Conservation (phyloP, 2,329 filamentous ascomycete species). For the Diaporthe ampelina region DNA sequence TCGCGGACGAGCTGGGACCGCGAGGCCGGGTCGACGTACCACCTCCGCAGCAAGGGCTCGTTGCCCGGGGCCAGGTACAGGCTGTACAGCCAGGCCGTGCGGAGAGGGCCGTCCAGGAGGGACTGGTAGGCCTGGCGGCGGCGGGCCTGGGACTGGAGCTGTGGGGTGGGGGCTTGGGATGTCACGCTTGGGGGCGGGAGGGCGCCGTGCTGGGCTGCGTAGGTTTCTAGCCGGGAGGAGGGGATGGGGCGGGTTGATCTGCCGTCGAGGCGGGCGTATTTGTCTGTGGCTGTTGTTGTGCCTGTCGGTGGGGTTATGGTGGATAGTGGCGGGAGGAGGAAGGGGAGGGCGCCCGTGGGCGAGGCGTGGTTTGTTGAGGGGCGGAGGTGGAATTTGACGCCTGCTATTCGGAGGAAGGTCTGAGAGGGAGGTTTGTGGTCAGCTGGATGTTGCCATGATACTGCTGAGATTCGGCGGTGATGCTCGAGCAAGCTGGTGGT, state of each 20-base stretch:
- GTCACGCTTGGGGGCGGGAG: constrained; percentile 35
- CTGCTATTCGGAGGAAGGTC: constrained; percentile 86
- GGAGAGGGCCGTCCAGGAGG: constrained; percentile 81
- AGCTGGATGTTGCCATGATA: neutral
- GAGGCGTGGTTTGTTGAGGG: constrained; percentile 94
- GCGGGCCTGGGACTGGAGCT: constrained; percentile 37
- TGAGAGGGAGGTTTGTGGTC: constrained; percentile 52
- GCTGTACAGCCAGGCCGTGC: constrained; percentile 88
- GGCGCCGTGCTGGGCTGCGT: constrained; percentile 36
- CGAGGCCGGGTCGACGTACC: constrained; percentile 79
- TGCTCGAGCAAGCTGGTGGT: neutral
- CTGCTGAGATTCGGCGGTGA: neutral
- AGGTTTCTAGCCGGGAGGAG: constrained; percentile 38
- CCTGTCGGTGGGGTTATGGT: neutral
- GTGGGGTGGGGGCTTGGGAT: constrained; percentile 60
- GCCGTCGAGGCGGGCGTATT: constrained; percentile 52
- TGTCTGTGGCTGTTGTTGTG: constrained; percentile 30
- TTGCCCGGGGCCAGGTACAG: constrained; percentile 84
- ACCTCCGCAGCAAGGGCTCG: constrained; percentile 73
- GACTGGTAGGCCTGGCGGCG: constrained; percentile 79
- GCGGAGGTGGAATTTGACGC: constrained; percentile 74
- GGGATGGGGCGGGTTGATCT: constrained; percentile 47
- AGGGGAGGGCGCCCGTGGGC: constrained; percentile 88
- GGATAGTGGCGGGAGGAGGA: constrained; percentile 73
- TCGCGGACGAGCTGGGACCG: constrained; percentile 73